These are phyloP conservation scores for Dipteronia sinensis DNA, from an alignment of 345 rosid species.

Conservation along the genomic window DNA sequence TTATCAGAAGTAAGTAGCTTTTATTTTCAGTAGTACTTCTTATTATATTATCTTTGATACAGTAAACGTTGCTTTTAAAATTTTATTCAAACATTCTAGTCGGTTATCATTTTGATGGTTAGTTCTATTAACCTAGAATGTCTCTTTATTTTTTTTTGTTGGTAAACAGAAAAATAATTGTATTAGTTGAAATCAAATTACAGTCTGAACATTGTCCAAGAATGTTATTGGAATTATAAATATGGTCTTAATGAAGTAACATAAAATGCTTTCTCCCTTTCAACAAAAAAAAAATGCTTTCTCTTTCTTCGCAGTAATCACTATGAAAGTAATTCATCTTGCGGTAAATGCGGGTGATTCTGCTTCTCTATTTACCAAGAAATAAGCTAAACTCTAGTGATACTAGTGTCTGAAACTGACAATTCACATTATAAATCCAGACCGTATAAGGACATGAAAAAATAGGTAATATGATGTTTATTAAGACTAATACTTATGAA, in stretches of 20 bases:
- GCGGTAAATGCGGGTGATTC: neutral
- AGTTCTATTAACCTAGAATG: neutral
- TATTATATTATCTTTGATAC: slow-evolving; percentile 7
- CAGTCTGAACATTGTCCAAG: neutral
- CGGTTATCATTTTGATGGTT: neutral
- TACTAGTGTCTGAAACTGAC: neutral
- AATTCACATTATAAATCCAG: neutral
- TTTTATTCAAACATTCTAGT: neutral
- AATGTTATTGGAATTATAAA: neutral
- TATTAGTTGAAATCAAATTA: neutral
- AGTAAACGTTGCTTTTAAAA: neutral
- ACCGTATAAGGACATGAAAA: neutral
- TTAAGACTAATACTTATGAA: neutral
- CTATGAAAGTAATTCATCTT: neutral
- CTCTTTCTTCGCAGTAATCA: neutral
- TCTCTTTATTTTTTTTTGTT: neutral
- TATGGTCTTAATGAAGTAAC: neutral
- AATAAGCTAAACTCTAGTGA: neutral
- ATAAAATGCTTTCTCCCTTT: neutral
- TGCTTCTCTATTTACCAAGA: neutral
- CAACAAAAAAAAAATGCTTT: no score
- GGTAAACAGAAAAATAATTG: neutral
- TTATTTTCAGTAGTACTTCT: neutral
- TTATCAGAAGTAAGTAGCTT: slow-evolving; percentile 51
- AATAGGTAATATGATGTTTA: neutral